Evolutionary conservation across 1,284 basidiomycete species (phyloP).

Genomic region (Boletellus deceptivus): DNA sequence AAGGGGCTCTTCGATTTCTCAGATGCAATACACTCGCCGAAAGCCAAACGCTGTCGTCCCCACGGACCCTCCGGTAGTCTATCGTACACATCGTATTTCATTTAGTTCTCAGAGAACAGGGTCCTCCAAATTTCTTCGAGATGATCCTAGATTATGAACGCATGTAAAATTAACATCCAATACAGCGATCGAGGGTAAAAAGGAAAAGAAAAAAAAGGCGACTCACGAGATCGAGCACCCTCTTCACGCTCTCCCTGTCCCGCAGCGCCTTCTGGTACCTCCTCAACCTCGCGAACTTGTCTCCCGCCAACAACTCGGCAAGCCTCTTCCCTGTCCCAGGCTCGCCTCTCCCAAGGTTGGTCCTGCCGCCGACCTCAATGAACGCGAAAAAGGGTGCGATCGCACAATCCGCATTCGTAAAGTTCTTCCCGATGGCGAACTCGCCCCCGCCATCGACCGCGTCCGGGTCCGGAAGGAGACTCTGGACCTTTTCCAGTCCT

Average conservation of each 20-base stretch:
- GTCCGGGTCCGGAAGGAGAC: slow-evolving; percentile 27
- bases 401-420: not conserved
- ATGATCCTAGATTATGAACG: not conserved
- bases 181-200: not conserved
- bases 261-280: not conserved
- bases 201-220: not conserved
- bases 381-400: not conserved
- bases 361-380: not conserved
- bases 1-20: too few species aligned
- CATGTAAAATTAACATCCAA: not conserved
- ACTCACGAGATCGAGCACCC: not conserved
- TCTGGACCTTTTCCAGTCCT: slow-evolving; percentile 34
- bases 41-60: too few species aligned
- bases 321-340: not conserved
- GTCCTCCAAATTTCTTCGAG: not conserved
- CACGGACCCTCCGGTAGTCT: too few species aligned
- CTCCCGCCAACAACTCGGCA: not conserved
- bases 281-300: not conserved
- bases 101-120: not conserved
- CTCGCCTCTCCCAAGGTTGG: not conserved
- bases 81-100: too few species aligned
- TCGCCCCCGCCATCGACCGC: not conserved
- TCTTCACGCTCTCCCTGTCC: not conserved
- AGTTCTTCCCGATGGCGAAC: not conserved
- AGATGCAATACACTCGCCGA: too few species aligned